Conservation (phyloP, 2,329 filamentous ascomycete genomes). For the Fusarium staphyleae region DNA sequence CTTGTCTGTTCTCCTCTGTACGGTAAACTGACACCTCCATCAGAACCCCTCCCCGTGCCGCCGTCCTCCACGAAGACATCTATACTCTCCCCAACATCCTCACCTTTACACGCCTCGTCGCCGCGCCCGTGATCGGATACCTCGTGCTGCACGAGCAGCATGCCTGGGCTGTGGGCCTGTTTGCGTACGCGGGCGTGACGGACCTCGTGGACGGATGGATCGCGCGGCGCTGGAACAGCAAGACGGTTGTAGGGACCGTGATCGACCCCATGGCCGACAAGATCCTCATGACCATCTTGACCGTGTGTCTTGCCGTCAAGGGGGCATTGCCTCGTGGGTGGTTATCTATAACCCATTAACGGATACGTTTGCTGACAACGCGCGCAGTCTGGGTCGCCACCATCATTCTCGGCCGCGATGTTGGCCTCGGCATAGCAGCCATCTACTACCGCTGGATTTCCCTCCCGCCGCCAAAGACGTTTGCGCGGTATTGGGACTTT, state of each 20-base stretch:
- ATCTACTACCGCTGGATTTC: conserved; percentile 97
- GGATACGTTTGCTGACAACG: not conserved
- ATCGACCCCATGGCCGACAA: conserved; percentile 99
- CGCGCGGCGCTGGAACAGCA: conserved; percentile 82
- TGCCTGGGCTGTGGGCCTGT: conserved; percentile 80
- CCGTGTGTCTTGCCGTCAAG: conserved; percentile 83
- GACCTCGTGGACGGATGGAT: conserved; percentile 96
- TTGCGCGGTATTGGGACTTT: conserved; percentile 95
- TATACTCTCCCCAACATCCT: conserved; percentile 96
- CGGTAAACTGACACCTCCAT: not conserved
- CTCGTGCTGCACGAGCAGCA: conserved; percentile 85
- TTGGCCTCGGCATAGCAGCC: conserved; percentile 81
- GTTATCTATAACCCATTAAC: not conserved
- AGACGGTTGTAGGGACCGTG: conserved; percentile 93
- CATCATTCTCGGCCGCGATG: conserved; percentile 90
- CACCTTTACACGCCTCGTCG: conserved; percentile 83
- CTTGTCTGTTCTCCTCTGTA: no score
- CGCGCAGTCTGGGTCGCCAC: conserved; percentile 78
- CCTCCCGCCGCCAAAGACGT: conserved; percentile 90
- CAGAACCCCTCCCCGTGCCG: conserved; percentile 6
- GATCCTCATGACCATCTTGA: conserved; percentile 90
- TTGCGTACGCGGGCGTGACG: conserved; percentile 89
- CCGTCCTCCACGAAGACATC: conserved; percentile 75
- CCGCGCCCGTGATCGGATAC: conserved; percentile 87
- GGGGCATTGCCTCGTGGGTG: conserved; percentile 77